A percentile compares a stretch with the other conserved stretches of the same genome.
Evolutionary conservation across 805 yeast species (phyloP).

Genomic region (Geotrichum ghanense): DNA sequence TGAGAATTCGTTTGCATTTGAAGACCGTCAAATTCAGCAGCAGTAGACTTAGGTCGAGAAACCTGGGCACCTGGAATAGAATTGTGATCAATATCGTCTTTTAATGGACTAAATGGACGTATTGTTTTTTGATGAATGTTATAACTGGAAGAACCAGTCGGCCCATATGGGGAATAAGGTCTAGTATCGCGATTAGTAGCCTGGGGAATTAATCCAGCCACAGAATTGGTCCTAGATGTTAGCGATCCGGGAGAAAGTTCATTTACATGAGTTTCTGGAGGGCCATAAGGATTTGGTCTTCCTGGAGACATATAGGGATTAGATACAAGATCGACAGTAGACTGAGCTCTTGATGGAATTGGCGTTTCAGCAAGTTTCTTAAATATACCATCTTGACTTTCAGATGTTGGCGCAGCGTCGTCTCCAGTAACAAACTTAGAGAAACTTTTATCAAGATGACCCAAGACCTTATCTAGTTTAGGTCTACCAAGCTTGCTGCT

Average conservation of each 20-base stretch:
- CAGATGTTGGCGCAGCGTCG: conserved; percentile 29
- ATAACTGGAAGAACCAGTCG: no score
- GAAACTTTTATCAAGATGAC: conserved; percentile 70
- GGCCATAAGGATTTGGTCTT: conserved; percentile 5
- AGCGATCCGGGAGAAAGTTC: not conserved
- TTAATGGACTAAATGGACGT: no score
- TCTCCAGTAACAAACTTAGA: conserved; percentile 82
- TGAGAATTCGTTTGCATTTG: not conserved
- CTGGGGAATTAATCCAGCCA: not conserved
- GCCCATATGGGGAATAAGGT: no score
- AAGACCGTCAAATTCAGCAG: not conserved
- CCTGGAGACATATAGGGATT: not conserved
- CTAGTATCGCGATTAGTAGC: not conserved
- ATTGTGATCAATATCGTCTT: no score
- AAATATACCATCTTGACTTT: conserved; percentile 18
- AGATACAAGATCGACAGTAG: not conserved
- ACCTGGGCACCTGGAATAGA: not conserved
- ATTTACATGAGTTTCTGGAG: not conserved
- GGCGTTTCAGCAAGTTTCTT: conserved; percentile 20
- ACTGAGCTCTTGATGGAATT: conserved; percentile 6
- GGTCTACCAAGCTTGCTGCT: conserved; percentile 38
- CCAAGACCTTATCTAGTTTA: conserved; percentile 72
- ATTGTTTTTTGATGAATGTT: no score
- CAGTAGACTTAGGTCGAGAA: not conserved
- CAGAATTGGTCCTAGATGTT: not conserved